Evolutionary conservation across 75 land plant genomes (phyloP), one percentile per base, ranked within the genome.

Genomic region (Isoetes taiwanensis): DNA sequence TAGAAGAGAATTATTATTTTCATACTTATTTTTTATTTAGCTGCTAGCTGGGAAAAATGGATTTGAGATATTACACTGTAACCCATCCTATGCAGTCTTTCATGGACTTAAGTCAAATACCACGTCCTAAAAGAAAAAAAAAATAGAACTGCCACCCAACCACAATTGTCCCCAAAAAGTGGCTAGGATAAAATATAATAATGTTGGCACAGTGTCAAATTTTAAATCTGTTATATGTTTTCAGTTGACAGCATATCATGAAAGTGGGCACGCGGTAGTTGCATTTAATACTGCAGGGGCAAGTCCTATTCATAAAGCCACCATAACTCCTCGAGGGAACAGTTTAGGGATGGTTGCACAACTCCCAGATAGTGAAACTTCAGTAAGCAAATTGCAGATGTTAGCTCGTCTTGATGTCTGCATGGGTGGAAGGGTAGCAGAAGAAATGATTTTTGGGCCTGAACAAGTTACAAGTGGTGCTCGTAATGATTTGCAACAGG

Each of bases 381-480:
- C 99, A 23, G 43, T 94, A 20, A 94, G 93, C 76, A 84, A 85
- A 75, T 74, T 70, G 68, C 99, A 94, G 56, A 64, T 94, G 56
- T 63, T 94, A 33, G 99, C 99, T 16, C 85, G 96, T 16, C 86
- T 94, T 35, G 99, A 94, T 72, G 96, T 89, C 31, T 85, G 86
- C 61, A 94, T 94, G 99, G 99, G 99, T 16, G 99, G 99, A 30
- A 70, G 99, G 40, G 99, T 94, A 37, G 99, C 99, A 25, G 99
- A 94, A 67, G 99, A 94, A 61, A 75, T 94, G 58, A 77, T 94
- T 3, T 94, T 94, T 76, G 99, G 99, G 34, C 50, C 76, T 30
- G 99, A 94, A 1, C 71, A 82, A 37, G 54, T 94, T 42, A 94
- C 99, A 33, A 94, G 97, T 40, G 99, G 99, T 57, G 96, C 99